phyloP scores from a whole-genome alignment of 2,329 filamentous ascomycete species.

The Trichoderma guizhouense region DNA sequence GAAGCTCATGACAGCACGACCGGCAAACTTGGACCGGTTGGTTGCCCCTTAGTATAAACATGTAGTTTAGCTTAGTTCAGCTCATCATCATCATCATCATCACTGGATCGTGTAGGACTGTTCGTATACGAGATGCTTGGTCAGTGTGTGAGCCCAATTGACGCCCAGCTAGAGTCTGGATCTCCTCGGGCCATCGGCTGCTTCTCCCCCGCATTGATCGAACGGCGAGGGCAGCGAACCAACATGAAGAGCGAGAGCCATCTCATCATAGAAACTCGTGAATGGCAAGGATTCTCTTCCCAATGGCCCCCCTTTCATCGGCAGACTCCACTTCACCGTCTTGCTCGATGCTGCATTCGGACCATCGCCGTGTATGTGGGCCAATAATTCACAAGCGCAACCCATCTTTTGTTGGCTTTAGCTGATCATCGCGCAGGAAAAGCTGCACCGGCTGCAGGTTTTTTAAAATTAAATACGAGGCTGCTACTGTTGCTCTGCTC shows the following conservation, averaged over 20 bases:
- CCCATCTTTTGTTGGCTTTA: slow-evolving; percentile 1
- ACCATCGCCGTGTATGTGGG: slow-evolving; percentile 12
- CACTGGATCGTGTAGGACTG: background rate
- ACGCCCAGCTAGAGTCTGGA: background rate
- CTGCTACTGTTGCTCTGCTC: background rate
- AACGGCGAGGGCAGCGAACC: background rate
- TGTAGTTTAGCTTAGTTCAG: background rate
- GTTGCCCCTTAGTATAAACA: background rate
- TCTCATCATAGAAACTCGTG: background rate
- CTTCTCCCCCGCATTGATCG: background rate
- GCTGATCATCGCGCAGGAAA: slow-evolving; percentile 3
- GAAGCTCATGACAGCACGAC: background rate
- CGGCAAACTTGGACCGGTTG: background rate
- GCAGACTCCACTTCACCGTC: slow-evolving; percentile 8
- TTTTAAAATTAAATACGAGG: slow-evolving; percentile 9
- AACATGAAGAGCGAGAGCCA: background rate
- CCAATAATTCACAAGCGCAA: slow-evolving; percentile 2
- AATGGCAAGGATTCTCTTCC: slow-evolving; percentile 8
- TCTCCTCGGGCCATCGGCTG: slow-evolving; percentile 11
- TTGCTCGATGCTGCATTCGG: slow-evolving; percentile 10
- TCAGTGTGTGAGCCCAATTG: background rate
- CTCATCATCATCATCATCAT: background rate
- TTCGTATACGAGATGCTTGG: background rate
- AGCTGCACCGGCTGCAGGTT: background rate
- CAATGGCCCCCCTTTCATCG: background rate